Evolutionary conservation across 2,329 filamentous ascomycete genomes (phyloP).

Genomic region (Lasiodiplodia gonubiensis): DNA sequence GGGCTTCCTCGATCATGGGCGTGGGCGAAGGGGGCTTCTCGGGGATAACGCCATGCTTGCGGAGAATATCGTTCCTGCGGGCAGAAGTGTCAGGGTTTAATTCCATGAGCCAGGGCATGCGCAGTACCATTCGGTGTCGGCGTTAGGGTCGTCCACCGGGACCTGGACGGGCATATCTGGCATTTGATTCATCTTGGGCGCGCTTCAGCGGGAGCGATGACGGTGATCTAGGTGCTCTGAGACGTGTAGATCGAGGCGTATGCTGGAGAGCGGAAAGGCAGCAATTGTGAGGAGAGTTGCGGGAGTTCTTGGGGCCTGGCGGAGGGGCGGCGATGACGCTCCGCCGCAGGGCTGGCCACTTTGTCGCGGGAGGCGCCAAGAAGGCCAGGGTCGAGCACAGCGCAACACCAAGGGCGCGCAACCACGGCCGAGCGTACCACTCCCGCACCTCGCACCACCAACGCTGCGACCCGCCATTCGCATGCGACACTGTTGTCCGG

Average conservation of each 20-base stretch:
- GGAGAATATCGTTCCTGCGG: conserved; percentile 95
- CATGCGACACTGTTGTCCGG: background rate
- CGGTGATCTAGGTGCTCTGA: background rate
- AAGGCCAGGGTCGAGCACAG: conserved; percentile 16
- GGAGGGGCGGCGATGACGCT: conserved; percentile 26
- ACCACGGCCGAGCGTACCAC: conserved; percentile 11
- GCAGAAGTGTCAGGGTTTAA: conserved; percentile 24
- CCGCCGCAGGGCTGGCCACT: conserved; percentile 11
- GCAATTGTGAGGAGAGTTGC: conserved; percentile 6
- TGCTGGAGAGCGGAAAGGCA: background rate
- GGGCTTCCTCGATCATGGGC: conserved; percentile 92
- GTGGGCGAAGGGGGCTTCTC: conserved; percentile 96
- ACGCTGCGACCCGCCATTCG: conserved; percentile 19
- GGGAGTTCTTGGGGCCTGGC: conserved; percentile 12
- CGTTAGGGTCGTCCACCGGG: conserved; percentile 87
- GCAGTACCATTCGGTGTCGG: conserved; percentile 90
- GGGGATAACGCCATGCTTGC: conserved; percentile 96
- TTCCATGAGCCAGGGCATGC: background rate
- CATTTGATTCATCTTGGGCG: conserved; percentile 41
- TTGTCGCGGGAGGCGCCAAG: conserved; percentile 6
- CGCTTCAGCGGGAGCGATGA: background rate
- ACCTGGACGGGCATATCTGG: conserved; percentile 71
- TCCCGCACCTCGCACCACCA: background rate
- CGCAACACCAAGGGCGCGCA: conserved; percentile 24
- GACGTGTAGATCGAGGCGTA: background rate